Evolutionary conservation across 1,139 yeast species (phyloP), one percentile per base, ranked within the genome.

Genomic region (Hanseniaspora uvarum): DNA sequence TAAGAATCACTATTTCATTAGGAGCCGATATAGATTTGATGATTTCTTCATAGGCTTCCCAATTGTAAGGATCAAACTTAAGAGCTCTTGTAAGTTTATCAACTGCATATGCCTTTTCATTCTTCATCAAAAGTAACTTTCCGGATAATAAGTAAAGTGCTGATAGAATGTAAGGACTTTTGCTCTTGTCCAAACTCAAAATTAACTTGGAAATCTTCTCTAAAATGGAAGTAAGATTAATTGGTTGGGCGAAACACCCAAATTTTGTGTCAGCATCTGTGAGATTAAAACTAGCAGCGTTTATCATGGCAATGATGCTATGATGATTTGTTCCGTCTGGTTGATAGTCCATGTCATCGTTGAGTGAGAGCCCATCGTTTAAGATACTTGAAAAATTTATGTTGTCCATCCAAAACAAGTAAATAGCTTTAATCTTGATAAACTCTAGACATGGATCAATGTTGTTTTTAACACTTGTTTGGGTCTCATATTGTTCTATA

Each of bases 41-140:
- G 38, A 92, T 71, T 63, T 92, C 97, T 58, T 77, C 76, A 97
- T 97, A 94, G 56, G 94, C 86, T 54, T 92, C 79, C 97, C 97
- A 92, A 63, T 92, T 92, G 65, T 76, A 85, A 0, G 96, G 95
- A 61, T 83, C 87, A 28, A 75, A 40, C 28, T 65, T 62, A 18
- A 71, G 41, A 4, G 96, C 83, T 51, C 73, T 72, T 46, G 80
- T 70, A 44, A 88, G 73, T 50, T 72, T 71, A 26, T 73, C 70
- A 56, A 82, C 80, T 0, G 96, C 96, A 45, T 72, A 68, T 2
- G 70, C 62, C 28, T 70, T 70, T 58, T 83, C 80, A 57, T 81
- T 81, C 62, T 83, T 83, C 58, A 78, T 80, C 55, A 79, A 72
- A 57, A 81, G 74, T 2, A 85, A 72, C 5, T 85, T 66, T 0